Evolutionary conservation across 805 yeast species (phyloP), one percentile per base, ranked within the genome.

Genomic region (Candida qinlingensis): DNA sequence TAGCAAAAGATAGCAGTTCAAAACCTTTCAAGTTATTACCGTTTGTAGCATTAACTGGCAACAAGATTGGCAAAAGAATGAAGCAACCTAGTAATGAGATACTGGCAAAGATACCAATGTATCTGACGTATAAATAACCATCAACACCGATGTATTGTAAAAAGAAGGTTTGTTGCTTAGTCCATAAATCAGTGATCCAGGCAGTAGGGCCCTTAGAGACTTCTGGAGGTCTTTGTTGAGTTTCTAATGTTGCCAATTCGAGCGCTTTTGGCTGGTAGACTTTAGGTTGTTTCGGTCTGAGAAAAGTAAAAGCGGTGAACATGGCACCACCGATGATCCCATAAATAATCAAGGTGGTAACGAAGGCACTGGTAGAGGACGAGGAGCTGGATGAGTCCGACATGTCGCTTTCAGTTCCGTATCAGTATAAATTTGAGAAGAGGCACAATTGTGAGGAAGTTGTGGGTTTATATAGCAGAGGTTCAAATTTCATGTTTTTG

Each of bases 261-360:
- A 80, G 68, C 1, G 87, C 71, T 58, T 92, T 83, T 25, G 97
- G 96, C 54, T 89, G 84, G 64, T 94, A 92, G 34, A 89, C 84
- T 45, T 90, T 72, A 58, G 74, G 79, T 64, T 83, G 75, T 55
- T 70, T 76, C 42, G 83, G 75, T 55, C 97, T 73, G 47, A 94
- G 61, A 1, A 78, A 28, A 9, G 89, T 56, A 66, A 92, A 94
- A 9, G 67, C 51, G 4, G 83, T 69, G 58, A 88, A 86, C n/a
- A 74, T 64, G 1, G 77, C 73, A 54, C 78, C 75, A 2, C 65
- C 70, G 5, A 89, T 63, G 34, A 78, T 73, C 34, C 85, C 81
- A 65, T 89, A 86, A 42, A 85, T 74, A 44, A 83, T 78, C 53
- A 90, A 67, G 4, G 96, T 67, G 2, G 92, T 72, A 39, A 91